Evolutionary conservation across 2,329 filamentous ascomycete genomes (phyloP).

Genomic region (Botrytis fabae): DNA sequence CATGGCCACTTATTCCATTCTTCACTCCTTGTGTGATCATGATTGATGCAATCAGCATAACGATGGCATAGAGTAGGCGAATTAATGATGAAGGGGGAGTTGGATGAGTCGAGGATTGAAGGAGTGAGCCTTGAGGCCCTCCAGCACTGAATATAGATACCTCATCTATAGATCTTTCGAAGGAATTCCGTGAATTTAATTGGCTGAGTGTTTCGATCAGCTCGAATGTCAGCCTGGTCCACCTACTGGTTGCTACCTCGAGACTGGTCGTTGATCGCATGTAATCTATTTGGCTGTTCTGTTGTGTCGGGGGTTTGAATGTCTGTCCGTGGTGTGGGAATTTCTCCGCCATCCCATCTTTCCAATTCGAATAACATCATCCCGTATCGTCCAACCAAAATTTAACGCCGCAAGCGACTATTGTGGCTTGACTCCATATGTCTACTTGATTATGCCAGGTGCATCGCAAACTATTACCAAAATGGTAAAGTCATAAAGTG

Average conservation of each 20-base stretch:
- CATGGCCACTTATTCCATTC: neutral
- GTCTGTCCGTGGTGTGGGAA: neutral
- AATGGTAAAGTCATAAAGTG: neutral
- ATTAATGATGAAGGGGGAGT: slow-evolving; percentile 2
- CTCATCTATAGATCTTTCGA: neutral
- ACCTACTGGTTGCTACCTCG: neutral
- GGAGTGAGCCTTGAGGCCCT: slow-evolving; percentile 17
- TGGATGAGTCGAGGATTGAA: slow-evolving; percentile 10
- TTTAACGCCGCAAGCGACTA: slow-evolving; percentile 20
- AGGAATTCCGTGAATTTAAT: neutral
- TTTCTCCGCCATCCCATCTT: slow-evolving; percentile 6
- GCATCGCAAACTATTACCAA: slow-evolving; percentile 3
- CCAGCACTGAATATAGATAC: slow-evolving; percentile 4
- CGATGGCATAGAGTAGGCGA: neutral
- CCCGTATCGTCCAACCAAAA: slow-evolving; percentile 7
- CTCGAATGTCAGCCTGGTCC: slow-evolving; percentile 10
- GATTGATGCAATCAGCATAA: slow-evolving; percentile 4
- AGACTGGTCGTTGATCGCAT: slow-evolving; percentile 17
- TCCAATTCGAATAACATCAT: neutral
- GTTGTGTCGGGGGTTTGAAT: neutral
- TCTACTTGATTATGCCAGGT: slow-evolving; percentile 9
- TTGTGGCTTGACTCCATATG: slow-evolving; percentile 13
- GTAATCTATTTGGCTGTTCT: neutral
- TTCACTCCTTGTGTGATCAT: neutral
- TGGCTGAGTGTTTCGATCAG: slow-evolving; percentile 14